Evolutionary conservation across 2,329 filamentous ascomycete genomes (phyloP), one percentile per base, ranked within the genome.

Genomic region (Neonectria faginata): DNA sequence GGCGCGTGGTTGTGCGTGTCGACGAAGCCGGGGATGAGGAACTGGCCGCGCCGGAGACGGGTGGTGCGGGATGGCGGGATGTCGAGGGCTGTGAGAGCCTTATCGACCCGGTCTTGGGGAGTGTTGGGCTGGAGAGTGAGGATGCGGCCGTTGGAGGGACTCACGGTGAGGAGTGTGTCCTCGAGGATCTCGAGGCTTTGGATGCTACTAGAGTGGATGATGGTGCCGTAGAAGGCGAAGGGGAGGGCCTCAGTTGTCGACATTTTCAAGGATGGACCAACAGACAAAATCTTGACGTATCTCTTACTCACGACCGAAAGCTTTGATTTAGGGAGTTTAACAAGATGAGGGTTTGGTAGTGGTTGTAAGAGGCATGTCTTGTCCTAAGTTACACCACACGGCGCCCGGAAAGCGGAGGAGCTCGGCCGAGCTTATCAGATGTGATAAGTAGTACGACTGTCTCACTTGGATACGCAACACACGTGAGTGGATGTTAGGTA

Each of bases 1-100:
- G 89, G 89, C 0, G 89, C 89, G 72, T 92, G 89, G 69, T 89
- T 89, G 77, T 91, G 89, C 1, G 88, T 91, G 78, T 91, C 89
- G 57, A 91, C 79, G 70, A 89, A 85, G 47, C 87, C 86, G 0
- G 88, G 87, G 61, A 88, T 83, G 52, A 89, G 75, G 69, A 89
- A 88, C 50, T 86, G 77, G 42, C 81, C 81, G 8, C 73, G 77
- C 2, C 69, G 52, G 3, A 86, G 78, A 12, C 58, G 55, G 2
- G 33, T 65, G 5, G 50, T 50, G 25, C 36, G 36, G 29, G 12
- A 29, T 4, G 54, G 1, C 7, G 62, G 47, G 44, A 67, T 22
- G 5, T 47, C 44, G 22, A 71, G 63, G 29, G 64, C 14, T 10
- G 45, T 22, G 27, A 77, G 64, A 1, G 51, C 59, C 22, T 62